Evolutionary conservation across 495 filamentous ascomycete species (phyloP).

Genomic region (Apiosordaria backusii): DNA sequence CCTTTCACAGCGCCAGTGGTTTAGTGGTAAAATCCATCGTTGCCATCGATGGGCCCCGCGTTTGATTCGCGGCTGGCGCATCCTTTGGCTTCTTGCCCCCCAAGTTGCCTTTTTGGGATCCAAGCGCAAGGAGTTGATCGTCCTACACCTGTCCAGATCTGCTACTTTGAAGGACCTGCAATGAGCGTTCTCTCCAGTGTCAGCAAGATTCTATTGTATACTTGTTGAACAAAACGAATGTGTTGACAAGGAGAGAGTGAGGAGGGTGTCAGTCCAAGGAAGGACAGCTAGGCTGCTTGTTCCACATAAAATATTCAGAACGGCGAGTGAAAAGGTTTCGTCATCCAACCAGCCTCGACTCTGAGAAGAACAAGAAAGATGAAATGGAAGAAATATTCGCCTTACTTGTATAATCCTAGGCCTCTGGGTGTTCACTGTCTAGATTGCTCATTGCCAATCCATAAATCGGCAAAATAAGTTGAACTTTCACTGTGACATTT

Average conservation of each 20-base stretch:
- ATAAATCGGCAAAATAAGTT: too few relatives aligned
- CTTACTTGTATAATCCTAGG: too few relatives aligned
- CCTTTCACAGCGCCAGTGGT: conserved; percentile 32
- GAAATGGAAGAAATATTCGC: too few relatives aligned
- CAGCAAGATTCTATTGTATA: neutral
- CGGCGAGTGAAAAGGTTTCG: neutral
- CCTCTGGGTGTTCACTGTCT: too few relatives aligned
- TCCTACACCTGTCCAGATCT: too few relatives aligned
- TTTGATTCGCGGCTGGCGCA: conserved; percentile 48
- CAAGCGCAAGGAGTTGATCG: too few relatives aligned
- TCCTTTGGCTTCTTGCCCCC: neutral
- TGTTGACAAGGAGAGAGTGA: neutral
- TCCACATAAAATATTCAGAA: neutral
- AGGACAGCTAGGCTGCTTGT: neutral
- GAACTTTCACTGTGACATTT: too few relatives aligned
- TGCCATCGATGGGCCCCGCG: conserved; percentile 53
- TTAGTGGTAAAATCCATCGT: conserved; percentile 54
- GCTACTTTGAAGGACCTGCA: too few relatives aligned
- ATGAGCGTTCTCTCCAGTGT: neutral
- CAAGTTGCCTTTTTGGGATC: too few relatives aligned
- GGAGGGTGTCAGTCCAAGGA: neutral
- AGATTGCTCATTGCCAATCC: too few relatives aligned
- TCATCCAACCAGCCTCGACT: neutral
- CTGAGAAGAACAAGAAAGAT: too few relatives aligned
- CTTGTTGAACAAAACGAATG: neutral